Conservation (phyloP, 306 rosid species). For the Sechiopsis laciniata region DNA sequence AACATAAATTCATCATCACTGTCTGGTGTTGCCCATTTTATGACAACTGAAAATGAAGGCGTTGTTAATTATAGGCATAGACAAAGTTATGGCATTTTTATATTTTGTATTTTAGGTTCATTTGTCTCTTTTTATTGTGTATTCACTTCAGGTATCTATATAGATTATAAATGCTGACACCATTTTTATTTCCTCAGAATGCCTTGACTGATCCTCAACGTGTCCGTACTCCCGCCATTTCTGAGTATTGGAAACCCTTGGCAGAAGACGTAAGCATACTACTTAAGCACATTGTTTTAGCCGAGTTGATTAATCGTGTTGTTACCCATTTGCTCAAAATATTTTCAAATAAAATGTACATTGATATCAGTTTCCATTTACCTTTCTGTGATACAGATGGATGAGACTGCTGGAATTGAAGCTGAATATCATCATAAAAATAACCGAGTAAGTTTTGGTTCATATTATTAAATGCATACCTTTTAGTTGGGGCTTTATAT, state of each 20-base stretch:
- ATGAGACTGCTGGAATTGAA: slow-evolving; percentile 83
- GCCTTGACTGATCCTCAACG: slow-evolving; percentile 92
- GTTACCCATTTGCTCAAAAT: neutral
- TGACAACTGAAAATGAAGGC: neutral
- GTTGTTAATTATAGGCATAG: too few species aligned
- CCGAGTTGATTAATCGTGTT: neutral
- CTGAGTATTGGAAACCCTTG: slow-evolving; percentile 90
- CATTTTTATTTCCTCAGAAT: slow-evolving; percentile 46
- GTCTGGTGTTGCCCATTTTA: neutral
- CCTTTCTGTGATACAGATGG: slow-evolving; percentile 56
- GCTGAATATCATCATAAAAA: slow-evolving; percentile 86
- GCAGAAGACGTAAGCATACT: slow-evolving; percentile 80
- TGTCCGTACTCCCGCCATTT: slow-evolving; percentile 80
- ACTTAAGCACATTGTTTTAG: slow-evolving; percentile 31
- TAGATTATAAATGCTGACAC: neutral
- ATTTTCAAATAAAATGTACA: neutral
- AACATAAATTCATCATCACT: neutral
- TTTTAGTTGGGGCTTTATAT: neutral
- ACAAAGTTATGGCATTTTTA: too few species aligned
- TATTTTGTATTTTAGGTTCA: too few species aligned
- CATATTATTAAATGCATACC: neutral
- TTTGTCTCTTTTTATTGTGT: too few species aligned
- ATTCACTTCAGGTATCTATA: slow-evolving; percentile 9
- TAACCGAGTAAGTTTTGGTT: slow-evolving; percentile 47
- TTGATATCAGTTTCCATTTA: neutral